These are phyloP conservation scores for Sequoia sempervirens DNA, from an alignment of 75 land plant genomes.

Conservation along the genomic window DNA sequence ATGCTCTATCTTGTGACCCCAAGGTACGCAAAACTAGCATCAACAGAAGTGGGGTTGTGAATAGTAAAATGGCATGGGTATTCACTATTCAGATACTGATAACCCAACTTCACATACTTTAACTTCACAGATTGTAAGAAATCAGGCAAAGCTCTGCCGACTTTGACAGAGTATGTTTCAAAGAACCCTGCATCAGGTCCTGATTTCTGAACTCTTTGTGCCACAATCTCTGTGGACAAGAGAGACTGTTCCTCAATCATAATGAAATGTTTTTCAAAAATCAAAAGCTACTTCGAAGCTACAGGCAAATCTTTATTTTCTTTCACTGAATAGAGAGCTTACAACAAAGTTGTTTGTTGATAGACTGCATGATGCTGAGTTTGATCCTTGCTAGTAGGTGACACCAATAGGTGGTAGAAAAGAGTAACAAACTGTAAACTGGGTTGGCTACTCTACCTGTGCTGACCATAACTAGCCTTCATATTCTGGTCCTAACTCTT, in stretches of 20 bases:
- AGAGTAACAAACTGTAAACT: neutral
- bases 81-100: constrained; percentile 42
- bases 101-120: constrained; percentile 44
- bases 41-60: constrained; percentile 16
- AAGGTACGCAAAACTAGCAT: constrained; percentile 4
- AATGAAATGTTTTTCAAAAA: neutral
- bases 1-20: neutral
- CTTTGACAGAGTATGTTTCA: constrained; percentile 11
- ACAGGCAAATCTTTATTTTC: neutral
- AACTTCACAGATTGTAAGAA: constrained; percentile 36
- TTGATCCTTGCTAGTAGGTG: neutral
- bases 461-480: neutral
- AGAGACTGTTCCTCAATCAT: constrained; percentile 17
- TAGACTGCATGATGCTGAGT: neutral
- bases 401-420: neutral
- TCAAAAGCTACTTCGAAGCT: neutral
- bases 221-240: constrained; percentile 16
- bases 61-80: constrained; percentile 25
- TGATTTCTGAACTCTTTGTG: constrained; percentile 9
- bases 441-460: neutral
- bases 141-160: constrained; percentile 29
- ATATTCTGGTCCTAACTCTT: neutral
- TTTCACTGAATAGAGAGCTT: neutral
- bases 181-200: constrained; percentile 12
- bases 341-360: neutral